Evolutionary conservation across 106 monocot genomes (phyloP).

Genomic region (Cymbidium sinense): DNA sequence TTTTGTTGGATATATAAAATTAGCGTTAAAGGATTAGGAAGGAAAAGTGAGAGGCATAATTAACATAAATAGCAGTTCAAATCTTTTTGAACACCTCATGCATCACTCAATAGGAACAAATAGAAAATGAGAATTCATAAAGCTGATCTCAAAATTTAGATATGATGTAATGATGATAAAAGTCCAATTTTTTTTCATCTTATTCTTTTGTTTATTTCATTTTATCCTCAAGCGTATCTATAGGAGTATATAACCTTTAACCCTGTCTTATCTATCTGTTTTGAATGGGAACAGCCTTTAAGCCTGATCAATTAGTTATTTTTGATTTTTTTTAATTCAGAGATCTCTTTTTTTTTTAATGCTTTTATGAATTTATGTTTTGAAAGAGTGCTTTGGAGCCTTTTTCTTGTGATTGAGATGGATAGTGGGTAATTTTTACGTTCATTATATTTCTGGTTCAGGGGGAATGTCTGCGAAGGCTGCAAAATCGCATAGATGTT

Average conservation of each 20-base stretch:
- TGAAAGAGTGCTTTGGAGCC: neutral
- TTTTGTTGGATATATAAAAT: neutral
- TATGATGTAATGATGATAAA: constrained; percentile 3
- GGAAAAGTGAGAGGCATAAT: neutral
- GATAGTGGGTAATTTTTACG: neutral
- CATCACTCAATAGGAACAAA: neutral
- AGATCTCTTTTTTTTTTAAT: neutral
- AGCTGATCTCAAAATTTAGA: too few relatives aligned
- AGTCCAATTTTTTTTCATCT: neutral
- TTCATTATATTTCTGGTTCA: constrained; percentile 23
- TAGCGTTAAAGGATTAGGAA: neutral
- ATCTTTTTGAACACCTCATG: neutral
- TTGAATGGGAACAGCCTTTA: neutral
- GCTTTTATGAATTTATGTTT: neutral
- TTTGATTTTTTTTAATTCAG: neutral
- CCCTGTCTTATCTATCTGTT: neutral
- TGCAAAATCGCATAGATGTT: constrained; percentile 69
- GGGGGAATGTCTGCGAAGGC: constrained; percentile 61
- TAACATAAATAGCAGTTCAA: neutral
- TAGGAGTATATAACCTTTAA: neutral
- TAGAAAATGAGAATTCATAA: neutral
- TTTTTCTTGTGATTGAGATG: neutral
- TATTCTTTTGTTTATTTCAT: neutral
- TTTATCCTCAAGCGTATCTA: neutral
- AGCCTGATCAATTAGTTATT: neutral